phyloP scores from a whole-genome alignment of 1,284 basidiomycete species.

The Hemileia vastatrix region DNA sequence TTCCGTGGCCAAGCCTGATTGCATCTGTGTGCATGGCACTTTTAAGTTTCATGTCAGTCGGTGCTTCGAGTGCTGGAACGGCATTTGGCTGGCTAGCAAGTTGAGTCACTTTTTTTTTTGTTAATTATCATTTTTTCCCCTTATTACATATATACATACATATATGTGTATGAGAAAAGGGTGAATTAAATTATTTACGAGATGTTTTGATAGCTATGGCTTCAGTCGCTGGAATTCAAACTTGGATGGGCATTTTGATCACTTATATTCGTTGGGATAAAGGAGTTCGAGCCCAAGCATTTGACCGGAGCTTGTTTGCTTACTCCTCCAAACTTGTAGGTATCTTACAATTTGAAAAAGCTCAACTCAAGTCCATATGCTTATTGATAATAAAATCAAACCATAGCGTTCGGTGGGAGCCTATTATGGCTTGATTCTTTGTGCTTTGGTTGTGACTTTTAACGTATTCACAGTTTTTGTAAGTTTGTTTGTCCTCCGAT shows the following conservation, averaged over 20 bases:
- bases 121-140: background rate
- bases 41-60: slow-evolving; percentile 63
- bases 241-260: slow-evolving; percentile 72
- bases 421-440: slow-evolving; percentile 55
- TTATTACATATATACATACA: too few relatives aligned
- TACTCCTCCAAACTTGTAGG: slow-evolving; percentile 50
- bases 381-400: background rate
- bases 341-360: too few relatives aligned
- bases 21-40: slow-evolving; percentile 59
- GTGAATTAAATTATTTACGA: too few relatives aligned
- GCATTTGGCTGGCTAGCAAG: slow-evolving; percentile 68
- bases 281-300: slow-evolving; percentile 65
- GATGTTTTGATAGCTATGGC: slow-evolving; percentile 43
- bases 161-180: too few relatives aligned
- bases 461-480: slow-evolving; percentile 42
- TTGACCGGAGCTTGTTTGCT: slow-evolving; percentile 58
- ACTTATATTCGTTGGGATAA: slow-evolving; percentile 70
- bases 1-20: slow-evolving; percentile 63
- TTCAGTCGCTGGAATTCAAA: slow-evolving; percentile 56
- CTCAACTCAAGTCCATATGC: background rate
- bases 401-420: slow-evolving; percentile 47
- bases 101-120: background rate
- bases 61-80: slow-evolving; percentile 52
- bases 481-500: background rate
- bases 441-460: slow-evolving; percentile 60